Evolutionary conservation across 31 red algal species (phyloP), one percentile per base, ranked within the genome.

Genomic region (Bonnemaisonia californica): DNA sequence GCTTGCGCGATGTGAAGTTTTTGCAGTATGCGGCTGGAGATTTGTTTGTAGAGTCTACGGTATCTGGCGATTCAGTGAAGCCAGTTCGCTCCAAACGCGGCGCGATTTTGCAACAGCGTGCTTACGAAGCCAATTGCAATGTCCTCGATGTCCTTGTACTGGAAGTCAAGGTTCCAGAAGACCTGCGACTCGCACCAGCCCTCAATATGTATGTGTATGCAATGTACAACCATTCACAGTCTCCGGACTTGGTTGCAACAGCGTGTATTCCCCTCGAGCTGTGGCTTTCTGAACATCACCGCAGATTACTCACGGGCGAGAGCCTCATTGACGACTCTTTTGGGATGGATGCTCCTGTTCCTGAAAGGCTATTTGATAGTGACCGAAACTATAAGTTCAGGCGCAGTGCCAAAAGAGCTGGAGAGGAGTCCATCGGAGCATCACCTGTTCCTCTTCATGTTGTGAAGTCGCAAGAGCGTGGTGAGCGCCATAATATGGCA

Each of bases 81-180:
- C 78, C 83, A 5, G 80, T 83, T 39, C 65, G 72, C 39, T 94
- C 91, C 23, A 94, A 88, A 41, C 40, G 48, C 18, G 84, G 91
- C 47, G 77, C 91, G 19, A 94, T 94, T 57, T 60, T 94, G 39
- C 91, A 94, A 70, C 91, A 80, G 59, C 79, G 91, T 2, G 79
- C 83, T 29, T 94, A 88, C 77, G 91, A 94, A 58, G 91, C 77
- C 4, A 94, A 94, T 65, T 94, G 91, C 63, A 88, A 88, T 55
- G 83, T 94, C 64, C 63, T 94, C 2, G 91, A 94, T 71, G 84
- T 94, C 4, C 79, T 94, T 2, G 79, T 88, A 16, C 55, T 94
- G 29, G 91, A 84, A 5, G 88, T 94, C 33, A 42, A 79, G 57
- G 80, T 94, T 55, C 91, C 91, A 21, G 91, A 94, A 66, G 91